These are phyloP conservation scores for Mycena rebaudengoi DNA, from an alignment of 768 basidiomycete genomes.

Conservation along the genomic window DNA sequence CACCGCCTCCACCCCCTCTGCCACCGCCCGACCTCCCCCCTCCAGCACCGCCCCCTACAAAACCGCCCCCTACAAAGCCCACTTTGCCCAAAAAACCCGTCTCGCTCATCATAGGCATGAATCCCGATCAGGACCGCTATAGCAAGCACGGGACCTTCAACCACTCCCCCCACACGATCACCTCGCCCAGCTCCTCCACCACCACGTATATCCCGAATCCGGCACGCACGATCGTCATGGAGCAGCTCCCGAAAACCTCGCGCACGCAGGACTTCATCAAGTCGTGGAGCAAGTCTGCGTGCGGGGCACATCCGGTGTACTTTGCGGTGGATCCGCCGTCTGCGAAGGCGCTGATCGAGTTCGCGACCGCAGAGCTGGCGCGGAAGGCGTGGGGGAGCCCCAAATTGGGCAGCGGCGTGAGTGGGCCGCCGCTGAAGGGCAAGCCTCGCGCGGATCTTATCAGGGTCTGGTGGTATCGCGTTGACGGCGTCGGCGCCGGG, in stretches of 20 bases:
- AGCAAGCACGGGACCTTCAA: slow-evolving; percentile 58
- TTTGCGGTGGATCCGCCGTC: slow-evolving; percentile 49
- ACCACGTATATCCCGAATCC: slow-evolving; percentile 53
- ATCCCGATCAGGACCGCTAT: slow-evolving; percentile 52
- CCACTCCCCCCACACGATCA: slow-evolving; percentile 31
- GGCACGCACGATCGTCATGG: slow-evolving; percentile 62
- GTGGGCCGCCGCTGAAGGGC: slow-evolving; percentile 48
- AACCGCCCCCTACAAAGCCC: background rate
- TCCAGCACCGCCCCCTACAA: slow-evolving; percentile 23
- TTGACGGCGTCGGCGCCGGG: slow-evolving; percentile 49
- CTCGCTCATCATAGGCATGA: slow-evolving; percentile 51
- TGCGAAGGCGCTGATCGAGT: slow-evolving; percentile 62
- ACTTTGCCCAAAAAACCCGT: slow-evolving; percentile 12
- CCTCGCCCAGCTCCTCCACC: slow-evolving; percentile 5
- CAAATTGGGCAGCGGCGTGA: slow-evolving; percentile 43
- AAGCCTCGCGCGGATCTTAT: slow-evolving; percentile 55
- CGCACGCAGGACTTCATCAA: slow-evolving; percentile 52
- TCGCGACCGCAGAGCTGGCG: slow-evolving; percentile 53
- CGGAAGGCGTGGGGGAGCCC: slow-evolving; percentile 60
- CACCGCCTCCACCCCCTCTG: slow-evolving; percentile 30
- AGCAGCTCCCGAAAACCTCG: slow-evolving; percentile 59
- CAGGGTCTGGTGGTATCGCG: slow-evolving; percentile 60
- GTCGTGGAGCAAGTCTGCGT: slow-evolving; percentile 52
- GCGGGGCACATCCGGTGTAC: slow-evolving; percentile 46
- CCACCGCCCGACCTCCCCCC: slow-evolving; percentile 22